These are phyloP conservation scores for Leishmania martiniquensis DNA, from an alignment of 208 protist species.

Conservation along the genomic window DNA sequence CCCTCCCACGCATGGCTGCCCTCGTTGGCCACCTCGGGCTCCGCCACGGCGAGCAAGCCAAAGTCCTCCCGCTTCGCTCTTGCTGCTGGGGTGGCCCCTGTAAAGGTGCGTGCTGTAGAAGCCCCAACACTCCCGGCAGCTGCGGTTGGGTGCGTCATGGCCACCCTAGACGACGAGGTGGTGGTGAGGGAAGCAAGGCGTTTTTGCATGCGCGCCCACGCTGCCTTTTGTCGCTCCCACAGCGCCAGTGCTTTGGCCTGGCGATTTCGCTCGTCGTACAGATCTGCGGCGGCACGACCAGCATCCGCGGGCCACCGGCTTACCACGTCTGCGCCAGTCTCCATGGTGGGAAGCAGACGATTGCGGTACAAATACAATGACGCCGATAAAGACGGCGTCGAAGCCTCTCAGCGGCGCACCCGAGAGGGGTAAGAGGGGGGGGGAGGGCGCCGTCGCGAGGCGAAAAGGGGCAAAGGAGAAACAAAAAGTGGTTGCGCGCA, in stretches of 20 bases:
- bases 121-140: background rate
- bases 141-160: background rate
- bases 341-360: slow-evolving; percentile 14
- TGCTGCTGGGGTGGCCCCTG: slow-evolving; percentile 28
- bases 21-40: slow-evolving; percentile 27
- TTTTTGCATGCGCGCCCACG: slow-evolving; percentile 55
- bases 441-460: background rate
- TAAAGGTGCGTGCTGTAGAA: slow-evolving; percentile 41
- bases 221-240: slow-evolving; percentile 70
- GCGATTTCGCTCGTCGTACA: slow-evolving; percentile 55
- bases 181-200: slow-evolving; percentile 24
- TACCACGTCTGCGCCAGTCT: background rate
- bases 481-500: background rate
- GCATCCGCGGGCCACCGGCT: background rate
- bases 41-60: slow-evolving; percentile 45
- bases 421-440: background rate
- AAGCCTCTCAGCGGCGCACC: no score
- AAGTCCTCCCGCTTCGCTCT: slow-evolving; percentile 64
- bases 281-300: slow-evolving; percentile 13
- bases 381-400: no score
- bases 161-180: slow-evolving; percentile 1
- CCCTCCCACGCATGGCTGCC: slow-evolving; percentile 63
- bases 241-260: slow-evolving; percentile 64
- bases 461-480: no score
- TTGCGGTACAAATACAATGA: no score